phyloP scores from a whole-genome alignment of 495 filamentous ascomycete genomes.

The Neurospora terricola region DNA sequence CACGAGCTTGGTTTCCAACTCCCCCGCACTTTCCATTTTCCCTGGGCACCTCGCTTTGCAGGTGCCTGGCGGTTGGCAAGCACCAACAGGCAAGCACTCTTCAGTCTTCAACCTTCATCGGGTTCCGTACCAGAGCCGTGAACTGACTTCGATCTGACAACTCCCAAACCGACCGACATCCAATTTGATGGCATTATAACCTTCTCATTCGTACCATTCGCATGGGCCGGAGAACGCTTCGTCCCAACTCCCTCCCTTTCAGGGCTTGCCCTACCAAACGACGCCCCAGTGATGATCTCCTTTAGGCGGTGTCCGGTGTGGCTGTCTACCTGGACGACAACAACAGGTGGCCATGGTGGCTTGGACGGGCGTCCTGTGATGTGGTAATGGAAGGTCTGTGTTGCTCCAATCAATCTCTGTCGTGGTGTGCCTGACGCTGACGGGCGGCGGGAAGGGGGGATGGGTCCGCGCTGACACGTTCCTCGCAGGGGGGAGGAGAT shows the following conservation, averaged over 20 bases:
- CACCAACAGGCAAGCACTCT: background rate
- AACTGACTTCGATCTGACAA: background rate
- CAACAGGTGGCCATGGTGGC: background rate
- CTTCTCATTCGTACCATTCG: background rate
- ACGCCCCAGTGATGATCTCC: background rate
- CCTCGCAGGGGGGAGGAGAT: constrained; percentile 11
- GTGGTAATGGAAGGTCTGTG: background rate
- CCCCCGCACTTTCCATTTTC: background rate
- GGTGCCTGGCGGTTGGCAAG: background rate
- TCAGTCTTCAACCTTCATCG: background rate
- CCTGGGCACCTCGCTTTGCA: background rate
- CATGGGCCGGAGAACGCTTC: background rate
- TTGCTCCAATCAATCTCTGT: background rate
- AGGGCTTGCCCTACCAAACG: background rate
- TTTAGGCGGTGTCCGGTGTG: background rate
- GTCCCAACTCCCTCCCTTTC: background rate
- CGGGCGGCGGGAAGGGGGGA: background rate
- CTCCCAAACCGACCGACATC: background rate
- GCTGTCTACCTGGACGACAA: background rate
- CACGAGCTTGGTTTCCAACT: background rate
- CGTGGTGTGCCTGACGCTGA: constrained; percentile 3
- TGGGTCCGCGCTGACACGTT: constrained; percentile 2
- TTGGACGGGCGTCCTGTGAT: background rate
- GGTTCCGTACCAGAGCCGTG: background rate
- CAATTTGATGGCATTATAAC: background rate